Base-by-base conservation (phyloP, 1,284 basidiomycete genomes). In the Melampsora americana region DNA sequence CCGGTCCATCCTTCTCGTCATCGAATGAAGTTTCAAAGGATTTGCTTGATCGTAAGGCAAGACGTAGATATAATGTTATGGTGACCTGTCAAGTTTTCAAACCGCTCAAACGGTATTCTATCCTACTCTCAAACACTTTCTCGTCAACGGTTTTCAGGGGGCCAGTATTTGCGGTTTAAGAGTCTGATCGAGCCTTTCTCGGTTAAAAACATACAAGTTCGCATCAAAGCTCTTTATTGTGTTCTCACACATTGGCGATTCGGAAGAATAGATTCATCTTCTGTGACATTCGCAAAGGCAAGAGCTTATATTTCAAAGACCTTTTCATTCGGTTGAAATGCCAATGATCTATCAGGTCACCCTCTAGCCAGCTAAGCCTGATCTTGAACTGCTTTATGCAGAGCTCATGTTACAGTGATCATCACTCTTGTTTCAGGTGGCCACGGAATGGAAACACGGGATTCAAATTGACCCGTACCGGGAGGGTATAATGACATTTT, bases 21-120 rank as follows among this genome's bases (percentile, higher is more conserved):
- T 35, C 28, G 32, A 23, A 30, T 62, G 32, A 62, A 62, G 60
- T 16, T 32, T 62, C 23, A 62, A 30, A 62, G 32, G 32, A 35
- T 62, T 28, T 62, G 23, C 18, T 26, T 62, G 60, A 62, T 62
- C 60, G 60, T 62, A 62, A 62, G 60, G 60, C 60, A 62, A 62
- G 60, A 62, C 60, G 60, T 6, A 62, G 18, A 62, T 28, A 7
- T n/a, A 62, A 26, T 11, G 11, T 62, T 18, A 26, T 30, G 32
- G 12, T 30, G 23, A 18, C 16, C 23, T 28, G 7, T 26, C 20
- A 56, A 56, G 20, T 56, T 20, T 20, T 56, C 50, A 14, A 56
- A 56, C 18, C 18, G 26, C 18, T 20, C 26, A 12, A 20, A 20
- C 5, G 50, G 50, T 56, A 20, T 56, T 20, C 18, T 56, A 20